Percentiles rank a stretch among this genome's conserved stretches.
Evolutionary conservation across 2,329 filamentous ascomycete genomes (phyloP).

Genomic region (Aspergillus sp.): DNA sequence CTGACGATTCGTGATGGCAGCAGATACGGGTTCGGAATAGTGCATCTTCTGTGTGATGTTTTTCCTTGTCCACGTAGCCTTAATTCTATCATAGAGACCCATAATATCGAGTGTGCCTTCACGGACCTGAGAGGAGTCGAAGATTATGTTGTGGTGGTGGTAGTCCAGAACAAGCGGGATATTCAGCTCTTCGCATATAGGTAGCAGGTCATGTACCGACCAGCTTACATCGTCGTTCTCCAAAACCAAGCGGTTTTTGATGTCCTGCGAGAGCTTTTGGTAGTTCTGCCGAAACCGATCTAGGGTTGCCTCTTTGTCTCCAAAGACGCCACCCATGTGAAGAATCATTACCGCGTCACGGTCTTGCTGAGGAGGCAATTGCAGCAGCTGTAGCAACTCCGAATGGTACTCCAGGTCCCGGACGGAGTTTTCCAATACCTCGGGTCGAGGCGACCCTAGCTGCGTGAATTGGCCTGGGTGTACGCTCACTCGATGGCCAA

Average conservation of each 20-base stretch:
- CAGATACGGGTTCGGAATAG: conserved; percentile 77
- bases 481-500: conserved; percentile 82
- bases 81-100: conserved; percentile 71
- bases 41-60: conserved; percentile 94
- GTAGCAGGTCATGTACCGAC: conserved; percentile 87
- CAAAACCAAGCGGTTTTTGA: conserved; percentile 80
- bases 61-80: conserved; percentile 80
- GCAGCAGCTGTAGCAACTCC: conserved; percentile 76
- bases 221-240: conserved; percentile 95
- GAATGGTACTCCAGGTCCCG: conserved; percentile 86
- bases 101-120: conserved; percentile 85
- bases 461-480: conserved; percentile 95
- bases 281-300: conserved; percentile 79
- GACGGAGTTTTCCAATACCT: conserved; percentile 73
- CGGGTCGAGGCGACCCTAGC: conserved; percentile 74
- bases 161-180: conserved; percentile 91
- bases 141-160: conserved; percentile 94
- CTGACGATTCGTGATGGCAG: conserved; percentile 75
- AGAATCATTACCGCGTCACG: conserved; percentile 91
- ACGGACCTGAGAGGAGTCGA: conserved; percentile 68
- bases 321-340: conserved; percentile 89
- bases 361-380: conserved; percentile 73
- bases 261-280: conserved; percentile 59
- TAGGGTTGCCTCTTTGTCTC: conserved; percentile 77
- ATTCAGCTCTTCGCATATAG: conserved; percentile 88